Conservation (phyloP, 768 basidiomycete genomes). For the Russula virescens region DNA sequence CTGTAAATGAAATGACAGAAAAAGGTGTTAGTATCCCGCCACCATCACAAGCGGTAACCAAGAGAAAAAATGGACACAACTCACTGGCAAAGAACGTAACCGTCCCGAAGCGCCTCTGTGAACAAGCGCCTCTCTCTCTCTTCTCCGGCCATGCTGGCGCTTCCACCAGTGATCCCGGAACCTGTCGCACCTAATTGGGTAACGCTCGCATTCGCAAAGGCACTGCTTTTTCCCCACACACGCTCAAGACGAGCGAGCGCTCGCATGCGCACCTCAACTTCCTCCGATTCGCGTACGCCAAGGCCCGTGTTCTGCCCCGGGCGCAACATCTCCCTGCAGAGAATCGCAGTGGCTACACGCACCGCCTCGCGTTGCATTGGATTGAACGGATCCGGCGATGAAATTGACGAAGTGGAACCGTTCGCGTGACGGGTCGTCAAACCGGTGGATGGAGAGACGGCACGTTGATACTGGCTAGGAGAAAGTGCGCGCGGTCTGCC, state of each 20-base stretch:
- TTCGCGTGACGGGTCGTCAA: slow-evolving; percentile 55
- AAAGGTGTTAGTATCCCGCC: slow-evolving; percentile 19
- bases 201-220: slow-evolving; percentile 36
- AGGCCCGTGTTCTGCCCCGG: slow-evolving; percentile 52
- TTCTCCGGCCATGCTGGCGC: slow-evolving; percentile 51
- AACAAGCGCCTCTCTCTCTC: slow-evolving; percentile 72
- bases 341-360: slow-evolving; percentile 53
- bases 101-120: slow-evolving; percentile 72
- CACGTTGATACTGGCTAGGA: slow-evolving; percentile 22
- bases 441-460: slow-evolving; percentile 28
- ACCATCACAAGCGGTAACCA: slow-evolving; percentile 3
- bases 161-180: slow-evolving; percentile 27
- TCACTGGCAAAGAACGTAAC: slow-evolving; percentile 86
- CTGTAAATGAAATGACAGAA: slow-evolving; percentile 36
- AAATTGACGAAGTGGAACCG: slow-evolving; percentile 53
- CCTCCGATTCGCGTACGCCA: slow-evolving; percentile 59
- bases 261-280: slow-evolving; percentile 63
- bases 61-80: slow-evolving; percentile 32
- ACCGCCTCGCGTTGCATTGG: slow-evolving; percentile 64
- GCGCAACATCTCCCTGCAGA: slow-evolving; percentile 61
- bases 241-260: slow-evolving; percentile 63
- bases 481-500: slow-evolving; percentile 11
- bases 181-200: slow-evolving; percentile 30
- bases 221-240: slow-evolving; percentile 67
- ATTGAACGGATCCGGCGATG: slow-evolving; percentile 36